Base-by-base conservation (phyloP, 192 early-diverging fungal genomes). In the Backusella westeae region DNA sequence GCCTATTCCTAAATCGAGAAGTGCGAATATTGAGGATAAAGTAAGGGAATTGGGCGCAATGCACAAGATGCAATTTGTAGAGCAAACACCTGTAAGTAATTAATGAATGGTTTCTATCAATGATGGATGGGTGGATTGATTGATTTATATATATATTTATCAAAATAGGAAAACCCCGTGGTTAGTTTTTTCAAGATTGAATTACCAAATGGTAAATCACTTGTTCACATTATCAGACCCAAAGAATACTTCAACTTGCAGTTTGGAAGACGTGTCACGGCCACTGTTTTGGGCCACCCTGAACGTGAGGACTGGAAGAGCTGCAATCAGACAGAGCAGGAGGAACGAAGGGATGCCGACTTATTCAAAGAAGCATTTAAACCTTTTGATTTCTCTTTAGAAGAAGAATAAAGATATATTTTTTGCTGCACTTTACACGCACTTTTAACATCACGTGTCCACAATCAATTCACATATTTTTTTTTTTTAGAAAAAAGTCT, bases 301-400 rank as follows among this genome's bases (percentile, higher is more conserved):
- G 88, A 93, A 15, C 85, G 93, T 69, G 91, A 87, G 69, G 85
- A 93, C 77, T 98, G 97, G 97, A 95, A 91, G 81, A 77, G 80
- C 21, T 96, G 95, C 74, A 75, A 88, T 7, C 83, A 92, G 39
- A 67, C 84, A 2, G 80, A 89, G 63, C 89, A 90, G n/a, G 87
- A 91, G 36, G 95, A 97, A 65, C 77, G 80, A 8, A 71, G 83
- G 63, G 86, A 83, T 41, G 72, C 75, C 1, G 21, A 70, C 2
- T 78, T 69, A 6, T 87, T 87, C 69, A 85, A 83, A 39, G 71
- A 74, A 32, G 85, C 81, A 6, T 87, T 87, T 46, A 69, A 75
- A 66, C 34, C 75, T 6, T 87, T 76, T 80, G 88, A 89, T 42
- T 85, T 85, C 72, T 85, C 81, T 3, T 71, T 71, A 6, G 21